These are phyloP conservation scores for Aspergillus arachidicola DNA, from an alignment of 2,329 filamentous ascomycete species.

Conservation along the genomic window DNA sequence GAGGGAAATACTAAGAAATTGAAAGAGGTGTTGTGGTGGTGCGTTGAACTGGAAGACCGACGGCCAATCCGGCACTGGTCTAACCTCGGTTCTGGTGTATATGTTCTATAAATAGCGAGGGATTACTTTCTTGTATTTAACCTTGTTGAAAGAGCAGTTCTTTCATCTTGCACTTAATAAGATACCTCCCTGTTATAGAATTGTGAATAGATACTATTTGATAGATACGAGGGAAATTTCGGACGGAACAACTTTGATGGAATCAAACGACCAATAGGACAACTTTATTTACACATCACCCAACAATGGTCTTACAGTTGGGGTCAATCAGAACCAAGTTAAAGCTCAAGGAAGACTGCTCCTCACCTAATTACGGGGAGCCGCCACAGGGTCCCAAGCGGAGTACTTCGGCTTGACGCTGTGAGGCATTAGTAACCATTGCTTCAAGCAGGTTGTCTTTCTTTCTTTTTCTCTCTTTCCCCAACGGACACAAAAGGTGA, in stretches of 20 bases:
- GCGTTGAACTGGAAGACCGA: slow-evolving; percentile 88
- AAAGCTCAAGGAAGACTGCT: slow-evolving; percentile 1
- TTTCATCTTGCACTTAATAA: slow-evolving; percentile 19
- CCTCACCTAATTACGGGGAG: slow-evolving; percentile 28
- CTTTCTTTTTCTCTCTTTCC: background rate
- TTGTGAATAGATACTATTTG: slow-evolving; percentile 16
- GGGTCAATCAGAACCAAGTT: slow-evolving; percentile 2
- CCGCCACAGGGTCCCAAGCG: slow-evolving; percentile 40
- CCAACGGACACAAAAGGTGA: background rate
- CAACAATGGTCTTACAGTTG: slow-evolving; percentile 6
- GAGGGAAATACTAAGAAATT: slow-evolving; percentile 84
- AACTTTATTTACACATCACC: slow-evolving; percentile 41
- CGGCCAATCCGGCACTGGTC: slow-evolving; percentile 79
- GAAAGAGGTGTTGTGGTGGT: slow-evolving; percentile 95
- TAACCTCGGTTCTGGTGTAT: slow-evolving; percentile 67
- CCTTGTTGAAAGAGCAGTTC: slow-evolving; percentile 4
- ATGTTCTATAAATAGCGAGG: slow-evolving; percentile 56
- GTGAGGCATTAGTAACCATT: slow-evolving; percentile 1
- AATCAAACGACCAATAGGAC: slow-evolving; percentile 31
- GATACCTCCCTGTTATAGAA: slow-evolving; percentile 31
- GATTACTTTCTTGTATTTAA: background rate
- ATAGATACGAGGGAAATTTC: slow-evolving; percentile 6
- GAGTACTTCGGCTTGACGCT: slow-evolving; percentile 38
- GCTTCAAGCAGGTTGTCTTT: background rate
- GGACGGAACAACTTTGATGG: slow-evolving; percentile 18